A percentile compares a stretch with the other conserved stretches of the same genome.
phyloP scores from a whole-genome alignment of 164 flowering plant genomes.

The Magnolia officinalis region DNA sequence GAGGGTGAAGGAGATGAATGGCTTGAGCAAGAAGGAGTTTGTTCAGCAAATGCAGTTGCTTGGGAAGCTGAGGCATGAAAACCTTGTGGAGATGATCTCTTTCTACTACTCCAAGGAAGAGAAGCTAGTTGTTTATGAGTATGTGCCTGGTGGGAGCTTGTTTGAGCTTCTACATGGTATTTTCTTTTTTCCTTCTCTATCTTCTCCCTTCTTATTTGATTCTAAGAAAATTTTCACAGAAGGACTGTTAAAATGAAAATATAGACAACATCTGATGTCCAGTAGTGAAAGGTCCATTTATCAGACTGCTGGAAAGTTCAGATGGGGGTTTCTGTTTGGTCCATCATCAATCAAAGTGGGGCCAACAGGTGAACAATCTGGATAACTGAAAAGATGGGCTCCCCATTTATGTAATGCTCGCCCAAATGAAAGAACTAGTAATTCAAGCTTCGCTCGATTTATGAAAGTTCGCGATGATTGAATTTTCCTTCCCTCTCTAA shows the following conservation, averaged over 20 bases:
- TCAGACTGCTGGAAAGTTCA: too few species aligned
- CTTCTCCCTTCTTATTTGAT: neutral
- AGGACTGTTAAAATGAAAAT: neutral
- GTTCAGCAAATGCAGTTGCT: constrained; percentile 50
- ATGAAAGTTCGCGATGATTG: too few species aligned
- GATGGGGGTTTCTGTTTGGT: too few species aligned
- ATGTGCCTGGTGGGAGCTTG: constrained; percentile 40
- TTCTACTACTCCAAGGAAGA: constrained; percentile 56
- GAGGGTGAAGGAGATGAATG: constrained; percentile 42
- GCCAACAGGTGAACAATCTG: too few species aligned
- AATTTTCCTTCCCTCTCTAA: too few species aligned
- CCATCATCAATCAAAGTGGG: too few species aligned
- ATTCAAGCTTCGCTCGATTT: too few species aligned
- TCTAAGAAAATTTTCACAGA: neutral
- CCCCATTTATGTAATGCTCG: too few species aligned
- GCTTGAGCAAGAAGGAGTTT: constrained; percentile 43
- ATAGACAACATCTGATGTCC: too few species aligned
- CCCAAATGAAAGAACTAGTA: too few species aligned
- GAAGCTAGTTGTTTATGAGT: constrained; percentile 54
- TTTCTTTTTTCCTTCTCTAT: neutral
- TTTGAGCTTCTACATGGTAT: constrained; percentile 57
- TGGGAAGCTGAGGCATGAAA: constrained; percentile 50
- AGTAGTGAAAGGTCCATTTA: too few species aligned
- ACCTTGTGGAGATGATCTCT: constrained; percentile 43
- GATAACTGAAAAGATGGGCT: too few species aligned